These are phyloP conservation scores for Amphicarpaea edgeworthii DNA, from an alignment of 306 rosid genomes.

Conservation along the genomic window DNA sequence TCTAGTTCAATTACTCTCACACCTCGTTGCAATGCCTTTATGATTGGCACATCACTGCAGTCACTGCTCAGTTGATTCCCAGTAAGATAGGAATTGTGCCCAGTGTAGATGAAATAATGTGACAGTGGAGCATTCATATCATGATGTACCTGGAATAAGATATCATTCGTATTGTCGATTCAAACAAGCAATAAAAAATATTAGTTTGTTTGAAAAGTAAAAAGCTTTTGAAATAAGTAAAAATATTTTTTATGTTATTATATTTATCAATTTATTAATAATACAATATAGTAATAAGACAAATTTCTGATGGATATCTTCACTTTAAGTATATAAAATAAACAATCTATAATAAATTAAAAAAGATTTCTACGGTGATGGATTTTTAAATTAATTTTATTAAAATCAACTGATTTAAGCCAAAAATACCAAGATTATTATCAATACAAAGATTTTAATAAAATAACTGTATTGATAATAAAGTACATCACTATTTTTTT, in stretches of 20 bases:
- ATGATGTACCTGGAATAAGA: slow-evolving; percentile 73
- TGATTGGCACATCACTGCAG: slow-evolving; percentile 77
- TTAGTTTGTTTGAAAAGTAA: too few relatives aligned
- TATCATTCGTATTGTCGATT: slow-evolving; percentile 17
- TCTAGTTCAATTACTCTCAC: slow-evolving; percentile 82
- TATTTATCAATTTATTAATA: too few relatives aligned
- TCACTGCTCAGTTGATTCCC: slow-evolving; percentile 94
- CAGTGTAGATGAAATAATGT: slow-evolving; percentile 86
- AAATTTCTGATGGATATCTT: not conserved
- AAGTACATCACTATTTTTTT: too few relatives aligned
- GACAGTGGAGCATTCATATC: slow-evolving; percentile 85
- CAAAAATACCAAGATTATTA: too few relatives aligned
- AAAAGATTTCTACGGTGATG: too few relatives aligned
- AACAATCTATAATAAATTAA: not conserved
- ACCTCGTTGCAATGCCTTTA: slow-evolving; percentile 67
- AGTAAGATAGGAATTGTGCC: slow-evolving; percentile 88
- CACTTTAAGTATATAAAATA: not conserved
- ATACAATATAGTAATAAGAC: not conserved
- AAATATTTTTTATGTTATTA: too few relatives aligned
- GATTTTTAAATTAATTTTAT: too few relatives aligned
- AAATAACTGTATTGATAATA: too few relatives aligned
- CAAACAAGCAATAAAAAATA: too few relatives aligned
- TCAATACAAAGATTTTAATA: not conserved
- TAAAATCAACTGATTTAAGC: too few relatives aligned
- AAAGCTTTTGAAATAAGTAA: too few relatives aligned